Conservation (phyloP, 2,329 filamentous ascomycete species). For the Colletotrichum nymphaeae region DNA sequence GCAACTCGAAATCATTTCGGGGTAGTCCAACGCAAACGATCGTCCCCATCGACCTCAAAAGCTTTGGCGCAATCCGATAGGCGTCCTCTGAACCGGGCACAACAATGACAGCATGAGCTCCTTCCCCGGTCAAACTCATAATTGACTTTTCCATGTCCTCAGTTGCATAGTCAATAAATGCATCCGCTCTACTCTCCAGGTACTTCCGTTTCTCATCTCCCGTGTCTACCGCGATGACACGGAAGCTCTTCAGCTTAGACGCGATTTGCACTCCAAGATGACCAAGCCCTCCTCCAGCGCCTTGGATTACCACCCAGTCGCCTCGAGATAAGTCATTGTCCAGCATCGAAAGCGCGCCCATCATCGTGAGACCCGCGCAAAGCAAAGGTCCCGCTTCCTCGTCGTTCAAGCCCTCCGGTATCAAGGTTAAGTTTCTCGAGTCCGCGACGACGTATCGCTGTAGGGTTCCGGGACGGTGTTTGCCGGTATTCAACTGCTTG, state of each 20-base stretch:
- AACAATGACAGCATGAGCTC: constrained; percentile 41
- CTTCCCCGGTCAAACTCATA: constrained; percentile 42
- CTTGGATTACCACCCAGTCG: constrained; percentile 46
- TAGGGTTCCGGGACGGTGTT: constrained; percentile 46
- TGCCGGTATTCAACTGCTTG: constrained; percentile 53
- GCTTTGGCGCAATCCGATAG: constrained; percentile 37
- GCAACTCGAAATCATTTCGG: constrained; percentile 43
- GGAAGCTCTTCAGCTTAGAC: constrained; percentile 31
- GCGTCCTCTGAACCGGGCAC: constrained; percentile 42
- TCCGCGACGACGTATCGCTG: constrained; percentile 47
- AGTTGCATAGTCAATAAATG: constrained; percentile 41
- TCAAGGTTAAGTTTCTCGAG: constrained; percentile 41
- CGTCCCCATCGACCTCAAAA: constrained; percentile 42
- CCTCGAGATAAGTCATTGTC: constrained; percentile 11
- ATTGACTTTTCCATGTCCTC: constrained; percentile 40
- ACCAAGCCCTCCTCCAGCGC: constrained; percentile 46
- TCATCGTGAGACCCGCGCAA: constrained; percentile 48
- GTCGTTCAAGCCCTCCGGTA: constrained; percentile 38
- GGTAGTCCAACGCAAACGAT: constrained; percentile 43
- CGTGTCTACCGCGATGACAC: constrained; percentile 45
- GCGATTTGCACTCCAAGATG: constrained; percentile 49
- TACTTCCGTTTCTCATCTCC: constrained; percentile 39
- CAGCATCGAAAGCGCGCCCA: constrained; percentile 40
- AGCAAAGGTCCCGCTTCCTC: constrained; percentile 44
- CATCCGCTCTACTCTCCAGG: constrained; percentile 40